Evolutionary conservation across 169 alveolate genomes (phyloP).

Genomic region (Cytauxzoon felis): DNA sequence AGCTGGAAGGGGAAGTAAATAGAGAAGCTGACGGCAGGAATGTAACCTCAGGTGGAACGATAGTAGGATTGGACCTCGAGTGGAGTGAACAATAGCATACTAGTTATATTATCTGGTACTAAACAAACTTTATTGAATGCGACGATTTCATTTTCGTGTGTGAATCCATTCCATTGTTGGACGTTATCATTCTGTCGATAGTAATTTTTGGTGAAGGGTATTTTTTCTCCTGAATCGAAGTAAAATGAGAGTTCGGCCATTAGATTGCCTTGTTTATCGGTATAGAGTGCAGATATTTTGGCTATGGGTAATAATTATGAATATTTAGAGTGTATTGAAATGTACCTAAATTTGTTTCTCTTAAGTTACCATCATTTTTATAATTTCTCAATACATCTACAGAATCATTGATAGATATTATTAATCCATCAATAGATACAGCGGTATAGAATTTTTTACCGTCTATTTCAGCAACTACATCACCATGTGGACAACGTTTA

Average conservation of each 20-base stretch:
- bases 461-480: constrained; percentile 30
- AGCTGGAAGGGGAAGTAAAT: no score
- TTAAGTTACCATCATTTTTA: not conserved
- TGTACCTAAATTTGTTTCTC: constrained; percentile 41
- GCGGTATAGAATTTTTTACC: constrained; percentile 59
- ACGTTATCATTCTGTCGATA: not conserved
- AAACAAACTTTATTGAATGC: constrained; percentile 53
- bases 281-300: constrained; percentile 57
- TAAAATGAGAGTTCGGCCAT: constrained; percentile 55
- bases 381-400: constrained; percentile 37
- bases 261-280: constrained; percentile 25
- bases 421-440: constrained; percentile 6
- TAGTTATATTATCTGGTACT: not conserved
- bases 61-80: no score
- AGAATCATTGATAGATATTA: constrained; percentile 45
- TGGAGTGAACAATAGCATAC: not conserved
- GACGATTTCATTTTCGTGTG: constrained; percentile 53
- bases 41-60: no score
- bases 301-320: constrained; percentile 10
- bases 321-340: not conserved
- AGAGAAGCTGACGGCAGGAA: no score
- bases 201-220: constrained; percentile 10
- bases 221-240: constrained; percentile 45
- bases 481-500: constrained; percentile 29
- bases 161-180: constrained; percentile 49